These are phyloP conservation scores for Paramyrothecium roridum DNA, from an alignment of 2,329 filamentous ascomycete species.

Conservation along the genomic window DNA sequence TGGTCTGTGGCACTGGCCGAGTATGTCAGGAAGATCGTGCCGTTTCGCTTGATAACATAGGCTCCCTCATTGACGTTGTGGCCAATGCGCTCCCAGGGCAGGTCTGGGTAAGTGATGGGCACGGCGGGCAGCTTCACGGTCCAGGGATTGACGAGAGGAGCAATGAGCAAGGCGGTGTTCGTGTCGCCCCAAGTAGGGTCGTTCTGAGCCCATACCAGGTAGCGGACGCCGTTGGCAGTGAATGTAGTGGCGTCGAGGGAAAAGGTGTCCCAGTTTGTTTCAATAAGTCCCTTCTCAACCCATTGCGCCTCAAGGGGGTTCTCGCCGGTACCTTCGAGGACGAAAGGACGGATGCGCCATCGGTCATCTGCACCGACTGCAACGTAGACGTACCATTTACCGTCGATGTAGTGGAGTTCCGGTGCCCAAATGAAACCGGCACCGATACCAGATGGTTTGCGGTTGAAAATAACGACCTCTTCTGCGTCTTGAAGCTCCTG, in stretches of 20 bases:
- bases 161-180: slow-evolving; percentile 18
- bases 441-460: slow-evolving; percentile 35
- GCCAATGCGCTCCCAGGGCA: slow-evolving; percentile 14
- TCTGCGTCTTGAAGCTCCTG: slow-evolving; percentile 8
- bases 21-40: slow-evolving; percentile 13
- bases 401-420: slow-evolving; percentile 47
- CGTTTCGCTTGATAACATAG: slow-evolving; percentile 12
- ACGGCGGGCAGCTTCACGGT: slow-evolving; percentile 9
- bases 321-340: slow-evolving; percentile 22
- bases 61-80: slow-evolving; percentile 15
- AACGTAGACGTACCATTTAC: slow-evolving; percentile 53
- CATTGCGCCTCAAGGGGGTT: slow-evolving; percentile 21
- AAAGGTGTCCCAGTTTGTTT: slow-evolving; percentile 25
- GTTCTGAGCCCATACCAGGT: slow-evolving; percentile 25
- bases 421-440: slow-evolving; percentile 49
- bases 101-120: slow-evolving; percentile 12
- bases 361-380: slow-evolving; percentile 20
- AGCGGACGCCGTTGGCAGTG: slow-evolving; percentile 19
- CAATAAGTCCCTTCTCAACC: slow-evolving; percentile 22
- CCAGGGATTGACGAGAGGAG: slow-evolving; percentile 21
- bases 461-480: slow-evolving; percentile 29
- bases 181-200: slow-evolving; percentile 19
- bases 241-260: slow-evolving; percentile 24
- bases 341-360: slow-evolving; percentile 18
- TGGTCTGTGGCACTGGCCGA: slow-evolving; percentile 17